These are phyloP conservation scores for Aureobasidium sp. DNA, from an alignment of 2,329 filamentous ascomycete species.

Conservation along the genomic window DNA sequence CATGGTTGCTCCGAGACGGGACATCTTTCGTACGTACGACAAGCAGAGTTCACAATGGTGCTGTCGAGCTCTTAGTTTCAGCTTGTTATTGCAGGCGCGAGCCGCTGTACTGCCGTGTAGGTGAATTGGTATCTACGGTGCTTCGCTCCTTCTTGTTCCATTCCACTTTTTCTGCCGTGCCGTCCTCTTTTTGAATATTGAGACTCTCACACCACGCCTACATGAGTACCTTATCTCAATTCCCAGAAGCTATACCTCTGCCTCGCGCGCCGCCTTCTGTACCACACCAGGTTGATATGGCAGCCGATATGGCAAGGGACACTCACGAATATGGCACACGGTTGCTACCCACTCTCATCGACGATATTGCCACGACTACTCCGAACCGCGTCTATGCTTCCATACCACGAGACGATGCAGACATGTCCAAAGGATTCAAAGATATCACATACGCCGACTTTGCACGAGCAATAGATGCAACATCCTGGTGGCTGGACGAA, in stretches of 20 bases:
- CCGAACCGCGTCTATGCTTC: conserved; percentile 9
- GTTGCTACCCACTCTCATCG: conserved; percentile 6
- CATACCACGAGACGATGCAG: conserved; percentile 6
- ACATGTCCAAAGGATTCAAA: conserved; percentile 2
- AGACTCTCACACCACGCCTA: background rate
- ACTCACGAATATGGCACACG: background rate
- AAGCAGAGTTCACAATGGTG: background rate
- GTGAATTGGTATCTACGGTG: background rate
- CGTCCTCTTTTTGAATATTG: background rate
- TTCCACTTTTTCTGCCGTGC: background rate
- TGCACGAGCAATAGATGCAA: conserved; percentile 6
- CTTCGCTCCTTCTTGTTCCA: background rate
- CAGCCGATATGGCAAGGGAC: background rate
- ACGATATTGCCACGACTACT: background rate
- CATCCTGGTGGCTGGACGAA: conserved; percentile 11
- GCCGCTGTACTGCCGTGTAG: background rate
- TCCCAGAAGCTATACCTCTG: background rate
- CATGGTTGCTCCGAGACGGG: background rate
- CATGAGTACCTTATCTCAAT: background rate
- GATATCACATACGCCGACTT: background rate
- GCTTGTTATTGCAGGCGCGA: background rate
- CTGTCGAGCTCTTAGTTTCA: background rate
- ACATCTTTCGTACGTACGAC: conserved; percentile 1
- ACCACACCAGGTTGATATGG: background rate
- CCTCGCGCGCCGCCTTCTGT: background rate